phyloP scores from a whole-genome alignment of 768 basidiomycete genomes.

The Cystofilobasidium capitatum region DNA sequence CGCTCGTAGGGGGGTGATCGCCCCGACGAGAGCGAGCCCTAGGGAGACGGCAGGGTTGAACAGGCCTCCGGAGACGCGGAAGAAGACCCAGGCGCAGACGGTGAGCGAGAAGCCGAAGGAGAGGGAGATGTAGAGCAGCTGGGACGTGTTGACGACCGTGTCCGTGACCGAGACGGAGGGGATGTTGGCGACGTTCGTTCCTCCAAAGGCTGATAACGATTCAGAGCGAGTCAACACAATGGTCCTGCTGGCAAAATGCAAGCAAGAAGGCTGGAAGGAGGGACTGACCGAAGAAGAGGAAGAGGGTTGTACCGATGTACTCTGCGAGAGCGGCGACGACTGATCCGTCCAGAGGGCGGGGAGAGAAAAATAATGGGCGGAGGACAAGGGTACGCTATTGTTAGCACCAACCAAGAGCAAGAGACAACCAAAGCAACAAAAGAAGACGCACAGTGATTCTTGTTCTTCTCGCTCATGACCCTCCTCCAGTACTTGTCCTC shows the following conservation, averaged over 20 bases:
- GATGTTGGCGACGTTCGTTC: slow-evolving; percentile 11
- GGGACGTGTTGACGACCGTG: background rate
- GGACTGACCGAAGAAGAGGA: slow-evolving; percentile 23
- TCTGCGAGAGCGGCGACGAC: slow-evolving; percentile 21
- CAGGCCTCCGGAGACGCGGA: slow-evolving; percentile 34
- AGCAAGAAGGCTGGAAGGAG: no score
- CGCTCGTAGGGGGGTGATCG: slow-evolving; percentile 38
- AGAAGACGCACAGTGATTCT: background rate
- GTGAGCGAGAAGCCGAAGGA: slow-evolving; percentile 20
- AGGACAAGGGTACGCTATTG: no score
- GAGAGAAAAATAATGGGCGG: no score
- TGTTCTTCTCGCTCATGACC: background rate
- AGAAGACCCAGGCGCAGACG: slow-evolving; percentile 18
- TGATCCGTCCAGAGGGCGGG: no score
- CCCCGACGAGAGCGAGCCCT: slow-evolving; percentile 39
- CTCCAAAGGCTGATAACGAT: slow-evolving; percentile 15
- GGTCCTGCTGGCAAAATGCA: background rate
- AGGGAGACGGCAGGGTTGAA: slow-evolving; percentile 43
- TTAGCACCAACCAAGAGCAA: no score
- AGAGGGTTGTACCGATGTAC: slow-evolving; percentile 16
- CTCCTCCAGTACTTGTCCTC: background rate
- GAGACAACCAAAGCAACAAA: no score
- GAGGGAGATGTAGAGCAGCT: slow-evolving; percentile 22
- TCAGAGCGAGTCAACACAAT: background rate
- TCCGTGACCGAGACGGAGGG: background rate